Evolutionary conservation across 208 protist genomes (phyloP).

Genomic region (Leishmania martiniquensis): DNA sequence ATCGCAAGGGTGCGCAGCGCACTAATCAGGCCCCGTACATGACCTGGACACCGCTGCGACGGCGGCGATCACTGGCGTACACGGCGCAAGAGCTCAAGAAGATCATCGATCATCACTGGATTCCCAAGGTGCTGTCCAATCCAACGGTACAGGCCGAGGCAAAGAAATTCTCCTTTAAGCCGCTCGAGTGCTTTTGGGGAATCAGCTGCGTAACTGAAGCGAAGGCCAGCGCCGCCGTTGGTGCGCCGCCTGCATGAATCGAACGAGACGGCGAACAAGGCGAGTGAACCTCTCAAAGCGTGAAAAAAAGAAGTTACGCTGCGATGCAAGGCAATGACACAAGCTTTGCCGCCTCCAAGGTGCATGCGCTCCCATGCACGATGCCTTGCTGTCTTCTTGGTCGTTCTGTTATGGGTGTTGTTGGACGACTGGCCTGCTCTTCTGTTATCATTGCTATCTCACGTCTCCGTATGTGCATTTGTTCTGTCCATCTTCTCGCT

Average conservation of each 20-base stretch:
- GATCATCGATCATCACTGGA: slow-evolving; percentile 79
- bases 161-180: slow-evolving; percentile 51
- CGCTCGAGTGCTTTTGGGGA: slow-evolving; percentile 74
- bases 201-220: slow-evolving; percentile 1
- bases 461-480: background rate
- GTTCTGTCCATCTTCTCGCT: too few relatives aligned
- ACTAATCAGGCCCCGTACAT: slow-evolving; percentile 73
- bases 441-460: background rate
- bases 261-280: background rate
- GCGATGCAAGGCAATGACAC: background rate
- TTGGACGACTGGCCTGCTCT: background rate
- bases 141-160: slow-evolving; percentile 44
- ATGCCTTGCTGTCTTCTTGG: background rate
- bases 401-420: background rate
- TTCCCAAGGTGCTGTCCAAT: slow-evolving; percentile 67
- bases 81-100: slow-evolving; percentile 64
- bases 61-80: slow-evolving; percentile 43
- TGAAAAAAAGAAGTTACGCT: too few relatives aligned
- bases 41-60: slow-evolving; percentile 86
- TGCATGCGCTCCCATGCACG: background rate
- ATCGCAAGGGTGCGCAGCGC: slow-evolving; percentile 40
- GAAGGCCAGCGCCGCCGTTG: background rate
- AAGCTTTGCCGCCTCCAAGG: background rate
- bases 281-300: too few relatives aligned
- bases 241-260: background rate